A percentile compares a stretch with the other conserved stretches of the same genome.
Conservation (phyloP, 2,329 filamentous ascomycete species). For the Rutstroemia sp. region DNA sequence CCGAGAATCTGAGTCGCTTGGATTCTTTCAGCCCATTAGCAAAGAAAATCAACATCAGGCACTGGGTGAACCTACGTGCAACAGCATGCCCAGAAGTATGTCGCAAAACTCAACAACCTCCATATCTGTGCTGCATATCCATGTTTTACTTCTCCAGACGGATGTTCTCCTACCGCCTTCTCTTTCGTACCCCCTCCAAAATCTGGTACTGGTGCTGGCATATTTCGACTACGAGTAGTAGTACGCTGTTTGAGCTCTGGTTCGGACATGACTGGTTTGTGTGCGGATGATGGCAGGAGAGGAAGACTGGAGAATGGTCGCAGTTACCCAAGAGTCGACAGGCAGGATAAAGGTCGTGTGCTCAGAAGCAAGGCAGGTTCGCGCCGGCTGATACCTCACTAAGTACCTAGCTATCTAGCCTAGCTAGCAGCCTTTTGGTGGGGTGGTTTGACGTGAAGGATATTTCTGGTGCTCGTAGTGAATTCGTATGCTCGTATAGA, state of each 20-base stretch:
- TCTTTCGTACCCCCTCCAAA: slow-evolving; percentile 11
- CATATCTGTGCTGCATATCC: slow-evolving; percentile 22
- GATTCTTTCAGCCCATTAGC: slow-evolving; percentile 41
- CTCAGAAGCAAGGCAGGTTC: background rate
- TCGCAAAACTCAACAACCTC: slow-evolving; percentile 22
- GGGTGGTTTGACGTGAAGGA: background rate
- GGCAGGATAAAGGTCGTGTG: background rate
- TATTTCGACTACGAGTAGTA: slow-evolving; percentile 2
- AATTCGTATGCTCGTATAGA: background rate
- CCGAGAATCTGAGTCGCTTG: slow-evolving; percentile 69
- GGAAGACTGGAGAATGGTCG: too few species aligned
- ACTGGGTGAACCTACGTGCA: slow-evolving; percentile 22
- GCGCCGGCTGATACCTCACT: background rate
- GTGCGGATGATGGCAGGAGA: background rate
- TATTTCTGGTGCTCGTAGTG: background rate
- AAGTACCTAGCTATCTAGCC: background rate
- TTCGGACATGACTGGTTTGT: slow-evolving; percentile 17
- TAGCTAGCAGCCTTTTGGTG: background rate
- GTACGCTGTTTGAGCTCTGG: slow-evolving; percentile 23
- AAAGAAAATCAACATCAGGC: background rate
- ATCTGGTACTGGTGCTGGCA: slow-evolving; percentile 6
- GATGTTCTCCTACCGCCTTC: slow-evolving; percentile 23
- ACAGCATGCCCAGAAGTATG: slow-evolving; percentile 25
- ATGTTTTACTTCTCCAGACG: slow-evolving; percentile 29
- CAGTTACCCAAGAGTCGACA: background rate